Base-by-base conservation (phyloP, 805 yeast species). In the Torulaspora indica region DNA sequence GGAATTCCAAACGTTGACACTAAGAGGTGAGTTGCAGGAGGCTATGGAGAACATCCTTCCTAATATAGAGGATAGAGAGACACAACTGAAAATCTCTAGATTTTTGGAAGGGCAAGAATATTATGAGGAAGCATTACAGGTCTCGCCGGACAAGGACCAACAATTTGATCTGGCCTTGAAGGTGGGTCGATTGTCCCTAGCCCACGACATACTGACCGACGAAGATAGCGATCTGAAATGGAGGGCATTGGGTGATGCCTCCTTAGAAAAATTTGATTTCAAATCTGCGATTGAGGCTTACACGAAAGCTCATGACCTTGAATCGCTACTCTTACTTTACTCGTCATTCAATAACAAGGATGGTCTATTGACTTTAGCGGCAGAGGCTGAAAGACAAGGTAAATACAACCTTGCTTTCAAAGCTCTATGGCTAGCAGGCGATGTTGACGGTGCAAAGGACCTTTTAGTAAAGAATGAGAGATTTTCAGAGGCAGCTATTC, bases 71-170 rank as follows among this genome's bases (percentile, higher is more conserved):
- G 60, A 57, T 25, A 78, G 77, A 51, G 75, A 78, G 32, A 88
- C 86, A 55, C 69, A 80, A 56, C 73, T 81, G 54, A 88, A 88
- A 60, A 80, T 93, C 56, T 82, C 98, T 5, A 78, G 96, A 60
- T 93, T 93, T 70, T 76, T 93, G 57, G 98, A 95, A 69, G 87
- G 90, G 52, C 95, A 89, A 69, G 97, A 95, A 17, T 84, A 78
- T 64, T 75, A 78, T 53, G 83, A 88, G 50, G 85, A 88, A 58
- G 96, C 98, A 2, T 73, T 84, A 45, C 75, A 84, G 39, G 76
- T 90, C 42, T 80, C 96, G 3, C 85, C 82, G 53, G 98, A 93
- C 65, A 69, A 77, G 40, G 98, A 91, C 62, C 96, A 95, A 61
- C 85, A 80, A 64, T 93, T 93, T 63, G 96, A 88, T 59, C 78